Evolutionary conservation across 305 asterid species (phyloP), one percentile per base, ranked within the genome.

Genomic region (Fraxinus dipetala): DNA sequence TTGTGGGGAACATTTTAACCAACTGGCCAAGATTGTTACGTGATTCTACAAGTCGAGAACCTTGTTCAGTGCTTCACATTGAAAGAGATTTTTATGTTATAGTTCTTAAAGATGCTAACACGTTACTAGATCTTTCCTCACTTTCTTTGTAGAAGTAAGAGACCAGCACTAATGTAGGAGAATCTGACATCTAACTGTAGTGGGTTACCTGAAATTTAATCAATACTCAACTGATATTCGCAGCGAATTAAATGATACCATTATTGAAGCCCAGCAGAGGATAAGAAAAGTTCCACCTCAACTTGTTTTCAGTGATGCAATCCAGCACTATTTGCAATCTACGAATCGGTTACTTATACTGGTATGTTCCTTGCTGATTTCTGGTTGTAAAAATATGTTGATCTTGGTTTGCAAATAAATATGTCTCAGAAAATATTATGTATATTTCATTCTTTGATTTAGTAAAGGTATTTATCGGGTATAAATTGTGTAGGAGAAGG

Each of bases 161-260:
- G 72, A 63, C n/a, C 24, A 26, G 32, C 72, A 63, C 34, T 63
- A 9, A 22, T 26, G 36, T 67, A 65, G 35, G 32, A 67, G 32
- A 67, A 67, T 4, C 32, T 67, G 22, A 67, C 35, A 10, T 32
- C 13, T 6, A 14, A 70, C 3, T 65, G 8, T 31, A 14, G 22
- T 14, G 0, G 38, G 10, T 32, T 31, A 70, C 76, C 43, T 30
- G 75, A 69, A 28, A 30, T 69, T 28, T 69, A 31, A 11, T 2
- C 76, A 30, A 16, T 22, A 2, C 22, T 70, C 45, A 32, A 31
- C 43, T 70, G 76, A 70, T 70, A 70, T 78, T 85, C 87, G 94
- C 98, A 96, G 99, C 84, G 99, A 96, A 87, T 89, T 96, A 85
- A 94, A 96, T 83, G 99, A 93, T 83, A 94, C 99, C 74, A 96